Evolutionary conservation across 805 yeast species (phyloP).

Genomic region (Lachancea thermotolerans): DNA sequence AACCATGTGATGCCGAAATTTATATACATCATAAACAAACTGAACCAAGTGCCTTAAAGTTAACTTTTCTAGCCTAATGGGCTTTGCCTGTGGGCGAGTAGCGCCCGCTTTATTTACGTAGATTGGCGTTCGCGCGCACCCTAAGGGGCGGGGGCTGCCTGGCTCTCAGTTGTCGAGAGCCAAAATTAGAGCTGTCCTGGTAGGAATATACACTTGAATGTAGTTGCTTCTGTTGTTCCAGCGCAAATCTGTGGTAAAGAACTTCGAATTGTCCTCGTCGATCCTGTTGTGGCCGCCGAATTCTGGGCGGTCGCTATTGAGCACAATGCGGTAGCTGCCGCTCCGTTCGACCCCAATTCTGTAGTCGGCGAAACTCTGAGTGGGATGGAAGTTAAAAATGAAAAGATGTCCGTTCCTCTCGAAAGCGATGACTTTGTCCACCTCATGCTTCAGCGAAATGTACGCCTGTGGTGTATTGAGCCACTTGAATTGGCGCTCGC

Average conservation of each 20-base stretch:
- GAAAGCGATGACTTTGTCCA: slow-evolving; percentile 81
- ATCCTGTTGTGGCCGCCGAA: slow-evolving; percentile 82
- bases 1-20: too few relatives aligned
- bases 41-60: too few relatives aligned
- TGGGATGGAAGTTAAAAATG: slow-evolving; percentile 85
- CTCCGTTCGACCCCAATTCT: slow-evolving; percentile 80
- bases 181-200: slow-evolving; percentile 58
- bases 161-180: slow-evolving; percentile 31
- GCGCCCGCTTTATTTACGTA: too few relatives aligned
- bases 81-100: too few relatives aligned
- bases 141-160: too few relatives aligned
- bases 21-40: too few relatives aligned
- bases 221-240: slow-evolving; percentile 82
- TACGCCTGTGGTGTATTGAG: slow-evolving; percentile 69
- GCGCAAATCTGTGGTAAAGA: slow-evolving; percentile 60
- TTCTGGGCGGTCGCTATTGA: slow-evolving; percentile 63
- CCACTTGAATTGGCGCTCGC: slow-evolving; percentile 69
- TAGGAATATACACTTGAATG: slow-evolving; percentile 75
- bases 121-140: too few relatives aligned
- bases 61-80: too few relatives aligned
- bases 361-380: slow-evolving; percentile 76
- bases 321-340: slow-evolving; percentile 67
- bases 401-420: slow-evolving; percentile 84
- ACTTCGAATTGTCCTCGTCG: slow-evolving; percentile 45
- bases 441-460: slow-evolving; percentile 80